Evolutionary conservation across 805 yeast genomes (phyloP), one percentile per base, ranked within the genome.

Genomic region (Tetrapisispora phaffii): DNA sequence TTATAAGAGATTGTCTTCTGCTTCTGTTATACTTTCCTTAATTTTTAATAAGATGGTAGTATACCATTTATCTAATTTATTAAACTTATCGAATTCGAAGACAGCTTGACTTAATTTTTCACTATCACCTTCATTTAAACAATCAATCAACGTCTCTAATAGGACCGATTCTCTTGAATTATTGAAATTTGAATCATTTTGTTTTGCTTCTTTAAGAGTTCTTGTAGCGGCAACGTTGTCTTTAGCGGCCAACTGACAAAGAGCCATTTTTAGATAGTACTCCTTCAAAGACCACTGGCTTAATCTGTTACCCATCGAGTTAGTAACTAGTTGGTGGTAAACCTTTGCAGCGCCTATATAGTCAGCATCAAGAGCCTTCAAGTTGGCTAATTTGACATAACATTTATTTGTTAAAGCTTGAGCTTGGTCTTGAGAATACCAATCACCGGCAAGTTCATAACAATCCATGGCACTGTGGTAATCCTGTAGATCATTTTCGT

Each of bases 261-360:
- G 71, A 23, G 85, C 80, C 44, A 85, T 80, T 69, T 88, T 88
- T 59, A 86, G 71, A 57, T 85, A 88, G 63, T 90, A 87, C 46
- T 93, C 98, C 65, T 93, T 93, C 59, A 93, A 72, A 42, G 87
- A 81, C 97, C 97, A 93, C 66, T 80, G 83, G 34, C 90, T 77
- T 49, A 88, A 70, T 52, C 76, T 78, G 63, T 82, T 87, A 50
- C 81, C 82, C 44, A 85, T 60, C 56, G 86, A 78, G 53, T 77
- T 82, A 60, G 81, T 78, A 28, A 90, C 93, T 29, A 93, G 79
- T 47, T 74, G 73, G 57, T 87, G 93, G 59, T 82, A 93, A 41
- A 78, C 74, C 44, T 78, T 80, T 37, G 86, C 76, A 1, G 97
- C 96, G 50, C 76, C 77, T 20, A 74, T 61, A 61, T 83, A 89